Percentiles rank a stretch among this genome's conserved stretches.
These are phyloP conservation scores for Rachicladosporium sp. DNA, from an alignment of 2,329 filamentous ascomycete species.

Conservation along the genomic window DNA sequence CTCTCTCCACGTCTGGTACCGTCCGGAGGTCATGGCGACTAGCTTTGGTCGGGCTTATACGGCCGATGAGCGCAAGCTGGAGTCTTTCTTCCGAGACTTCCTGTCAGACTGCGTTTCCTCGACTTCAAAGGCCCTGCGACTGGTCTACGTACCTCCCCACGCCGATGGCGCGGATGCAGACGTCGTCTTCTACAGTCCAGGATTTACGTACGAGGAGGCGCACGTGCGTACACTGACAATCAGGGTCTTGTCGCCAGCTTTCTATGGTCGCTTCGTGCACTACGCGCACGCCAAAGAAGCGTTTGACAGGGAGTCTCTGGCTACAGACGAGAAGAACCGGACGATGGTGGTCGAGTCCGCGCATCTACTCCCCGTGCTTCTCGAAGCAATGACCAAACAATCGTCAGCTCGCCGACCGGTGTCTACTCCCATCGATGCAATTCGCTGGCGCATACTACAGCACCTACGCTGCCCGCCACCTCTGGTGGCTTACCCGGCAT, in stretches of 20 bases:
- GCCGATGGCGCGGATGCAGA: slow-evolving; percentile 9
- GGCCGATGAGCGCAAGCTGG: slow-evolving; percentile 33
- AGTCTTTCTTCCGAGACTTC: slow-evolving; percentile 28
- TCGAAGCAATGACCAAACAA: slow-evolving; percentile 16
- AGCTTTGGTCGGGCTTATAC: slow-evolving; percentile 45
- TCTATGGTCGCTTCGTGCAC: slow-evolving; percentile 54
- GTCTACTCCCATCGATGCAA: slow-evolving; percentile 10
- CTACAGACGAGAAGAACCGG: slow-evolving; percentile 40
- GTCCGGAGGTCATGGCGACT: slow-evolving; percentile 48
- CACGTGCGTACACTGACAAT: slow-evolving; percentile 39
- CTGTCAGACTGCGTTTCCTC: slow-evolving; percentile 37
- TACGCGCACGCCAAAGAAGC: slow-evolving; percentile 52
- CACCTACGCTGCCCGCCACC: slow-evolving; percentile 30
- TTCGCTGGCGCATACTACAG: slow-evolving; percentile 27
- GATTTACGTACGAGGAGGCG: slow-evolving; percentile 24
- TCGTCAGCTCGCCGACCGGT: neutral
- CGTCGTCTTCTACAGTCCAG: slow-evolving; percentile 20
- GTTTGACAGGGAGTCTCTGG: slow-evolving; percentile 45
- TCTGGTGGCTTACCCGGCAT: slow-evolving; percentile 24
- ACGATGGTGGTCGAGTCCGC: slow-evolving; percentile 48
- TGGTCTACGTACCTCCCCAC: slow-evolving; percentile 44
- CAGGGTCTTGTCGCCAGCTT: slow-evolving; percentile 49
- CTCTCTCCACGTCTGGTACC: slow-evolving; percentile 51
- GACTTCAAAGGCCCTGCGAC: slow-evolving; percentile 31
- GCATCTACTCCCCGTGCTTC: slow-evolving; percentile 37